phyloP scores from a whole-genome alignment of 129 eudicot species.

The Lactuca sativa region DNA sequence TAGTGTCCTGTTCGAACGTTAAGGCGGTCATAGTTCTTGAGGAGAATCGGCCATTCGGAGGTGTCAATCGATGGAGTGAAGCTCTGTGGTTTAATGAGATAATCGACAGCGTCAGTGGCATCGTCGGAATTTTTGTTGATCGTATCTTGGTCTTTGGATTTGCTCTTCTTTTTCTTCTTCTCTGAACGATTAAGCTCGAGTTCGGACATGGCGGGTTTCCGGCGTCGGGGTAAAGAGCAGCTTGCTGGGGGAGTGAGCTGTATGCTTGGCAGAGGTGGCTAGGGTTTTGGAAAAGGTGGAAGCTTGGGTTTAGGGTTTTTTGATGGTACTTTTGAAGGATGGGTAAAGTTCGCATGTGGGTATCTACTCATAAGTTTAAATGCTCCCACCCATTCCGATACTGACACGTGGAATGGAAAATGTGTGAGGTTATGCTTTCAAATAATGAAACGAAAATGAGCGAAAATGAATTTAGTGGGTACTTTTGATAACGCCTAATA shows the following conservation, averaged over 20 bases:
- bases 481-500: too few relatives aligned
- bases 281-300: conserved; percentile 17
- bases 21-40: conserved; percentile 73
- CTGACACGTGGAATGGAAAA: conserved; percentile 7
- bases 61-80: conserved; percentile 68
- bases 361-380: neutral
- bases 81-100: conserved; percentile 67
- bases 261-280: conserved; percentile 17
- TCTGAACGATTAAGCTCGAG: conserved; percentile 44
- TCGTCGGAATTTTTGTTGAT: conserved; percentile 15
- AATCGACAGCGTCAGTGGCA: conserved; percentile 32
- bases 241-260: conserved; percentile 3
- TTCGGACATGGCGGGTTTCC: conserved; percentile 51
- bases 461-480: too few relatives aligned
- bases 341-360: conserved; percentile 7
- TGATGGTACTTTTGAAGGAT: neutral
- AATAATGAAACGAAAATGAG: too few relatives aligned
- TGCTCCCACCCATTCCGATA: neutral
- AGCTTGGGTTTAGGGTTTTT: conserved; percentile 39
- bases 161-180: conserved; percentile 63
- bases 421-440: too few relatives aligned
- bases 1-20: conserved; percentile 87
- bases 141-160: conserved; percentile 22
- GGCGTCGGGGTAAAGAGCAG: neutral
- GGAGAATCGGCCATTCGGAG: conserved; percentile 77